Evolutionary conservation across 495 filamentous ascomycete genomes (phyloP).

Genomic region (Aspergillus coremiiformis): DNA sequence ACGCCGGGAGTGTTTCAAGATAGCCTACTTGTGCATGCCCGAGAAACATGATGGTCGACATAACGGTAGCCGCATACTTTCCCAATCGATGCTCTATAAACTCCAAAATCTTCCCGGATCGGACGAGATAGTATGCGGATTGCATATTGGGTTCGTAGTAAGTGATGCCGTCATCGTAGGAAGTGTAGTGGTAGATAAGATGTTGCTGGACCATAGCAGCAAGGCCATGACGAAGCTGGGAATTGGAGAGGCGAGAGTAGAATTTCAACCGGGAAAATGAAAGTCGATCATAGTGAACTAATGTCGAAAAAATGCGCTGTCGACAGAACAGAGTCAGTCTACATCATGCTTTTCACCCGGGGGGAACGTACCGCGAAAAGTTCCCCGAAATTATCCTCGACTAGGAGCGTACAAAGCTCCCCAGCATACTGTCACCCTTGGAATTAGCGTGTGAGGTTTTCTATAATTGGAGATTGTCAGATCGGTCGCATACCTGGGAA

Average conservation of each 20-base stretch:
- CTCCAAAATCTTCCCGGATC: slow-evolving; percentile 75
- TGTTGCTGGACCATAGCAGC: slow-evolving; percentile 82
- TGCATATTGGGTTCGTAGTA: slow-evolving; percentile 73
- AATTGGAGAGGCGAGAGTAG: slow-evolving; percentile 57
- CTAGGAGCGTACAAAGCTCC: slow-evolving; percentile 84
- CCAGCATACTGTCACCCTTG: slow-evolving; percentile 45
- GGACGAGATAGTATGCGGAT: slow-evolving; percentile 69
- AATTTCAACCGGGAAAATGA: slow-evolving; percentile 56
- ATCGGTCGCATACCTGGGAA: slow-evolving; percentile 43
- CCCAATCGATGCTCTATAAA: slow-evolving; percentile 65
- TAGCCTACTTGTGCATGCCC: slow-evolving; percentile 72
- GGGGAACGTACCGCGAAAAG: slow-evolving; percentile 69
- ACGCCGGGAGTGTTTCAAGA: slow-evolving; percentile 44
- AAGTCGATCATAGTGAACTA: slow-evolving; percentile 73
- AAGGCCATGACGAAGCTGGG: slow-evolving; percentile 69
- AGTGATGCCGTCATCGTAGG: slow-evolving; percentile 53
- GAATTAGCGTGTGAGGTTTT: slow-evolving; percentile 31
- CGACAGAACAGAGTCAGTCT: slow-evolving; percentile 1
- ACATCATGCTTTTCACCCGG: neutral
- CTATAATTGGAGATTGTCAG: slow-evolving; percentile 2
- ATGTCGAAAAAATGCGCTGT: slow-evolving; percentile 70
- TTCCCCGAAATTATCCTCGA: slow-evolving; percentile 82
- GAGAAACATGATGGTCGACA: slow-evolving; percentile 65
- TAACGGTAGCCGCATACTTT: slow-evolving; percentile 56
- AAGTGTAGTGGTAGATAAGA: slow-evolving; percentile 67